Evolutionary conservation across 179 eudicot genomes (phyloP), one percentile per base, ranked within the genome.

Genomic region (Monotropa hypopitys): DNA sequence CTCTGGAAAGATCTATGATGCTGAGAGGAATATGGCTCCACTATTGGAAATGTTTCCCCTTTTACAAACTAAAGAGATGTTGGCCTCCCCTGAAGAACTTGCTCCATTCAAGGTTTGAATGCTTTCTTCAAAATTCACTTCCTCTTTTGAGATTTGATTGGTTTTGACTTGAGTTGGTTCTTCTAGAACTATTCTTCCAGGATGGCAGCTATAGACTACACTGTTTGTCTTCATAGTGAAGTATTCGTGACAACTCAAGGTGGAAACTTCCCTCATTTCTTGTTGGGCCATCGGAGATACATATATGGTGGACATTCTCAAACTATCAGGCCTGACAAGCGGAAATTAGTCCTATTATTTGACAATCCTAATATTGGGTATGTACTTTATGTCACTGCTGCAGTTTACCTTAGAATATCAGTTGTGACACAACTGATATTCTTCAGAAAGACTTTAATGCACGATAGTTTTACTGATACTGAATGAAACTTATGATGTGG

Each of bases 161-260:
- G 91, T 30, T 32, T 73, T 49, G 70, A 57, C 38, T 33, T 70
- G 10, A 33, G 40, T n/a, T 30, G 57, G 67, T 35, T 21, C 42
- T 70, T 78, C 62, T 82, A 96, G 99, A 97, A 97, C 42, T 89
- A 91, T 76, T 93, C 90, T 16, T 96, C 99, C n/a, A 90, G 99
- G 81, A 82, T 96, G 88, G 99, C 98, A 59, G 99, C 98, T 45
- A 91, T 96, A 51, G 99, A 96, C 82, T 93, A 96, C 78, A 93
- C 97, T 15, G 97, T 96, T 77, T 96, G 99, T 83, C 98, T 96
- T 79, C 87, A 93, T 74, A 91, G 98, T 77, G 97, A 93, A 81
- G 99, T 86, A 30, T 96, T 95, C 80, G 92, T 93, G 73, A 96
- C 96, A 1, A 96, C 99, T 68, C 98, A 96, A 83, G 99, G 98